These are phyloP conservation scores for Vitis riparia DNA, from an alignment of 164 flowering plant species.

Conservation along the genomic window DNA sequence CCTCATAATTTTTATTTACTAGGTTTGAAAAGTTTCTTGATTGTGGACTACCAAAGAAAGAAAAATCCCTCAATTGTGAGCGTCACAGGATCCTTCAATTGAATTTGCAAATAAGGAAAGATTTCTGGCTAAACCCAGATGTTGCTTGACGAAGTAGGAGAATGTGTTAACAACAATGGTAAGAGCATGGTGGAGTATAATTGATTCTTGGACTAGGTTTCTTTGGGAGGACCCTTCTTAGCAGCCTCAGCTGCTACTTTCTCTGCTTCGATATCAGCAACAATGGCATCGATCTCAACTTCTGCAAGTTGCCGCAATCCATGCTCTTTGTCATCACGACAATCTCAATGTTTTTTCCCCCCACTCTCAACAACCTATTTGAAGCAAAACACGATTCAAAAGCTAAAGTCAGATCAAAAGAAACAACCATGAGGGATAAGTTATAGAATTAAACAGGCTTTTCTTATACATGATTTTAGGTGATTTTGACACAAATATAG, in stretches of 20 bases:
- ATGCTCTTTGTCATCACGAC: constrained; percentile 88
- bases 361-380: constrained; percentile 96
- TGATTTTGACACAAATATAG: too few species aligned
- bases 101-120: constrained; percentile 60
- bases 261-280: constrained; percentile 95
- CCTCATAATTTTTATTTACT: too few species aligned
- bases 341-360: constrained; percentile 94
- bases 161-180: too few species aligned
- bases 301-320: constrained; percentile 88
- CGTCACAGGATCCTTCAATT: constrained; percentile 28
- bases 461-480: too few species aligned
- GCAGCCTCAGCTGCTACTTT: constrained; percentile 98
- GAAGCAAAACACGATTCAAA: too few species aligned
- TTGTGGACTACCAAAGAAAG: too few species aligned
- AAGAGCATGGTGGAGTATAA: too few species aligned
- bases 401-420: not conserved
- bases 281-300: constrained; percentile 89
- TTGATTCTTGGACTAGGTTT: constrained; percentile 29
- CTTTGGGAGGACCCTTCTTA: constrained; percentile 80
- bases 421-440: not conserved
- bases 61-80: too few species aligned
- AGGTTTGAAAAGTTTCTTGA: too few species aligned
- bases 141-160: too few species aligned
- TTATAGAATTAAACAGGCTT: too few species aligned
- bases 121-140: constrained; percentile 5